Base-by-base conservation (phyloP, 257 asterid genomes). In the Ilex asprella region DNA sequence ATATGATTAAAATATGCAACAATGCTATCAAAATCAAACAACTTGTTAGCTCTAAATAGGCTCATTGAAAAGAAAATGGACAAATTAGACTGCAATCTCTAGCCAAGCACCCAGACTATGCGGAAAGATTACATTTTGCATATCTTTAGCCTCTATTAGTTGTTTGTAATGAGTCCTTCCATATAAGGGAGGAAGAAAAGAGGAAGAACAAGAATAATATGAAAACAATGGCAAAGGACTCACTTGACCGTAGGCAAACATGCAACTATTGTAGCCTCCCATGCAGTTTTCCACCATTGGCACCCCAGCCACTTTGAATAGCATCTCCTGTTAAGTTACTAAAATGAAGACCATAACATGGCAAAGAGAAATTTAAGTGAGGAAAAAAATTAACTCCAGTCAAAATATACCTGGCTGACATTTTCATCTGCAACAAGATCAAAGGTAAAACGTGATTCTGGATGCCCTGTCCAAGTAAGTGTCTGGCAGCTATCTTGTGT, bases 211-310 rank as follows among this genome's bases (percentile, higher is more conserved):
- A 35, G 1, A 3, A 35, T 35, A 8, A 35, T 35, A 35, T 35
- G 41, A 35, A 35, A 35, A 35, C 41, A 35, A 35, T 35, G 41
- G 41, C 27, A 47, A 27, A 60, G 47, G 43, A 78, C 88, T 77
- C 67, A 93, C 99, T 79, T 93, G 99, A 43, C 99, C 99, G 75
- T 93, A 93, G 32, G 99, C 99, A 76, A 93, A 93, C 96, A 93
- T 90, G 77, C 99, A 93, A 61, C 99, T 93, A 70, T 93, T 93
- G 72, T 93, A 93, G 57, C 99, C 99, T 64, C 81, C 91, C 86
- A 93, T 77, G 75, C 97, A 89, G 66, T 93, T 93, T 76, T 93
- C 99, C 67, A 93, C 99, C 97, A 93, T 81, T 12, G 96, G 95
- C 59, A 93, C 82, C 43, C 99, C 99, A 54, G 97, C 86, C 53